Evolutionary conservation across 106 monocot species (phyloP), one percentile per base, ranked within the genome.

Genomic region (Narthecium ossifragum): DNA sequence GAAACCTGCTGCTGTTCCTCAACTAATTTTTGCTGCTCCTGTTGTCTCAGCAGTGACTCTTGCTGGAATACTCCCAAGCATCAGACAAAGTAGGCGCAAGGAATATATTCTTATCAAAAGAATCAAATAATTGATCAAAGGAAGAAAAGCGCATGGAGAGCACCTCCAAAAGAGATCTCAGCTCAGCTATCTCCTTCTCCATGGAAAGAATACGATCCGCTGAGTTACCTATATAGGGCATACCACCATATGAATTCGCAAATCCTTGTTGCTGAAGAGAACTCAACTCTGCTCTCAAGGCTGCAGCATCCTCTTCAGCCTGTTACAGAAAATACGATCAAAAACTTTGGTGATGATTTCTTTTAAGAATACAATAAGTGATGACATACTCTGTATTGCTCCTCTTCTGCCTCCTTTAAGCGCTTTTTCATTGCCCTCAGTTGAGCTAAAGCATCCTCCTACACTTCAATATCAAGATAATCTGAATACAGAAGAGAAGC

Each of bases 281-380:
- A 81, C 78, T 91, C 34, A 98, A 51, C 64, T 98, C 87, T 54
- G 98, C 91, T 85, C 98, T 78, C 72, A 98, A 77, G 8, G 87
- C 47, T 64, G 98, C 91, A 66, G 91, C 86, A 74, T 91, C 91
- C 70, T 91, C 91, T 81, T 98, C 98, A 36, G 98, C 98, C 98
- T 98, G 51, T 61, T 30, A 31, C 33, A 54, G 17, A 59, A 43
- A 60, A 51, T 30, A 29, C 32, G 14, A 47, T 69, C 47, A 78
- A 34, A 8, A 67, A n/a, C 1, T 28, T 54, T 52, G 26, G 56
- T 43, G 7, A 51, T 33, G 22, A 57, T 20, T 51, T 25, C 8
- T 8, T 55, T 11, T 17, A 33, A 18, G 18, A 28, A 18, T 31
- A 21, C 18, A 29, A 7, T 4, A 51, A 23, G 36, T 17, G n/a